Base-by-base conservation (phyloP, 2,329 filamentous ascomycete genomes). In the Alternaria ventricosa region DNA sequence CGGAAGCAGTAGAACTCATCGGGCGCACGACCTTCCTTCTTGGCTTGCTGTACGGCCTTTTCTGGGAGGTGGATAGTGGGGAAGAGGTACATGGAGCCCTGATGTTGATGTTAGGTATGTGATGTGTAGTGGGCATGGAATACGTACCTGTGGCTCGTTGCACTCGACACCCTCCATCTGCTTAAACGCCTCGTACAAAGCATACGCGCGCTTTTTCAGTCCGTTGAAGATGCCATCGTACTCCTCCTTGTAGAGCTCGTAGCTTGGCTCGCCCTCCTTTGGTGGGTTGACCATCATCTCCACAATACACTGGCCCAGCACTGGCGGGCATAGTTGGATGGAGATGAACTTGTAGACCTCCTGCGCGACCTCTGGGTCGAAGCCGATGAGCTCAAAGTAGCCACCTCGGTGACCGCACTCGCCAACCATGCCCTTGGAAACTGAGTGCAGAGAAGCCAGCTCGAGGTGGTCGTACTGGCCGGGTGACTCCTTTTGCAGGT, bases 291-390 rank as follows among this genome's bases (percentile, higher is more conserved):
- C 94, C 95, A 98, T 97, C 79, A 97, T 85, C 84, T 98, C 96
- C 65, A 99, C 92, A 51, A 98, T 87, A 83, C 96, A 98, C 86
- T 99, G 96, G 64, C 94, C 95, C 71, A 97, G 88, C 73, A 99
- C 96, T 25, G 96, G 95, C 55, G 96, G 91, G 83, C 96, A 99
- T 71, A 99, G 90, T 84, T 92, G 95, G 84, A 99, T 98, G 80
- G 92, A 96, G 77, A 98, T 92, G 80, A 97, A 97, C 85, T 99
- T 99, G 89, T 98, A 98, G 81, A 99, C 94, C 84, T 98, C 91
- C 69, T 91, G 92, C 77, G 92, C 90, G 69, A 99, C 96, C 75
- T 92, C 86, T 11, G 88, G 83, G 79, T 97, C 89, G 81, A 99
- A 97, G 72, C 93, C 93, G 63, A 94, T 88, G 61, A 99, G 89